A percentile compares a stretch with the other conserved stretches of the same genome.
These are phyloP conservation scores for Aegilops sharonensis DNA, from an alignment of 176 grass and related monocot genomes.

Conservation along the genomic window DNA sequence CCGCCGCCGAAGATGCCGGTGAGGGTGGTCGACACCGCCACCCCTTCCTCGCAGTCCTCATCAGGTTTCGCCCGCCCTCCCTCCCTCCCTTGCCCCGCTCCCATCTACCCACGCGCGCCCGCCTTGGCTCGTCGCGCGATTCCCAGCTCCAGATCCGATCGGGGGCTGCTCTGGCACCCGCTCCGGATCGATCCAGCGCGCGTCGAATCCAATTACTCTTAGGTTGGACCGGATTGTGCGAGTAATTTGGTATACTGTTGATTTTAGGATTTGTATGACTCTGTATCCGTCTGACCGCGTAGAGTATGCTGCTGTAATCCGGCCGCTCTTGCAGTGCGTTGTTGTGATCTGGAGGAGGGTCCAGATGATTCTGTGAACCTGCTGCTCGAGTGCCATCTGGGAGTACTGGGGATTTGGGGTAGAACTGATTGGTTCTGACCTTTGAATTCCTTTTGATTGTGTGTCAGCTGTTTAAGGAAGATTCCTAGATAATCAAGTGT, in stretches of 20 bases:
- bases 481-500: background rate
- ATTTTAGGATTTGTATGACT: background rate
- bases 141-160: slow-evolving; percentile 25
- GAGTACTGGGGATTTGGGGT: background rate
- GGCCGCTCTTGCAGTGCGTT: background rate
- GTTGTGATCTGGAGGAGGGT: background rate
- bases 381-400: background rate
- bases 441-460: background rate
- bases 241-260: background rate
- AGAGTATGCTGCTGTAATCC: background rate
- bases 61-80: slow-evolving; percentile 31
- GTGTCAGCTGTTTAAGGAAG: background rate
- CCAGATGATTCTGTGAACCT: background rate
- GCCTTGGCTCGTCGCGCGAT: background rate
- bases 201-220: background rate
- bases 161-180: background rate
- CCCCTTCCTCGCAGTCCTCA: slow-evolving; percentile 59
- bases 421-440: background rate
- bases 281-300: background rate
- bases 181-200: background rate
- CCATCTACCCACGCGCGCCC: background rate
- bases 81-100: background rate
- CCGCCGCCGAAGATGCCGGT: slow-evolving; percentile 61
- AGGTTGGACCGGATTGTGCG: background rate
- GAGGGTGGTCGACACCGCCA: slow-evolving; percentile 63